Percentiles rank a stretch among this genome's conserved stretches.
Conservation (phyloP, 768 basidiomycete species). For the Termitomyces sp. region DNA sequence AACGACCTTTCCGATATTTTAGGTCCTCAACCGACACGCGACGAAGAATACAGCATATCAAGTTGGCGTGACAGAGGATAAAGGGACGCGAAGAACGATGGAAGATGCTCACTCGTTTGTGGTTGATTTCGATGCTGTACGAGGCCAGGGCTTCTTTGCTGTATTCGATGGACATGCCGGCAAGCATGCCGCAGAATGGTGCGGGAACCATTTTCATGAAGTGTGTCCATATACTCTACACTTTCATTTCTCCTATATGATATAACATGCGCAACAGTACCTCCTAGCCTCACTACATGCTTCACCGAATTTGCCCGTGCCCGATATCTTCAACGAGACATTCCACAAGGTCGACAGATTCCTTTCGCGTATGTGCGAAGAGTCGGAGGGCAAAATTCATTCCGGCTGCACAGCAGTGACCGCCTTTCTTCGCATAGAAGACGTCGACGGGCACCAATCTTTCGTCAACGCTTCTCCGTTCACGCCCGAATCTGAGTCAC, state of each 20-base stretch:
- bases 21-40: slow-evolving; percentile 78
- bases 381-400: slow-evolving; percentile 88
- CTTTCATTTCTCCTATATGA: neutral
- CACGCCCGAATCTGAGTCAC: slow-evolving; percentile 28
- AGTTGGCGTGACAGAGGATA: slow-evolving; percentile 79
- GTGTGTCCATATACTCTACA: slow-evolving; percentile 31
- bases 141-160: slow-evolving; percentile 97
- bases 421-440: slow-evolving; percentile 91
- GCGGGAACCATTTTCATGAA: slow-evolving; percentile 93
- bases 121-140: slow-evolving; percentile 85
- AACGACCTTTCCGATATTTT: slow-evolving; percentile 1
- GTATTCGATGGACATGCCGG: slow-evolving; percentile 99
- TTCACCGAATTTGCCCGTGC: slow-evolving; percentile 57
- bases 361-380: slow-evolving; percentile 80
- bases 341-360: slow-evolving; percentile 89
- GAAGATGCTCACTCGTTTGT: slow-evolving; percentile 97
- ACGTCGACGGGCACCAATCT: slow-evolving; percentile 65
- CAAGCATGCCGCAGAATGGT: slow-evolving; percentile 99
- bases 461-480: slow-evolving; percentile 40
- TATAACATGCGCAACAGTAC: slow-evolving; percentile 21
- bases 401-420: slow-evolving; percentile 97
- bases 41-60: slow-evolving; percentile 58
- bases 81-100: slow-evolving; percentile 88
- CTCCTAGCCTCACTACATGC: slow-evolving; percentile 67
- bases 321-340: slow-evolving; percentile 87